phyloP scores from a whole-genome alignment of 2,329 filamentous ascomycete genomes.

The Cordyceps cateniannulata region DNA sequence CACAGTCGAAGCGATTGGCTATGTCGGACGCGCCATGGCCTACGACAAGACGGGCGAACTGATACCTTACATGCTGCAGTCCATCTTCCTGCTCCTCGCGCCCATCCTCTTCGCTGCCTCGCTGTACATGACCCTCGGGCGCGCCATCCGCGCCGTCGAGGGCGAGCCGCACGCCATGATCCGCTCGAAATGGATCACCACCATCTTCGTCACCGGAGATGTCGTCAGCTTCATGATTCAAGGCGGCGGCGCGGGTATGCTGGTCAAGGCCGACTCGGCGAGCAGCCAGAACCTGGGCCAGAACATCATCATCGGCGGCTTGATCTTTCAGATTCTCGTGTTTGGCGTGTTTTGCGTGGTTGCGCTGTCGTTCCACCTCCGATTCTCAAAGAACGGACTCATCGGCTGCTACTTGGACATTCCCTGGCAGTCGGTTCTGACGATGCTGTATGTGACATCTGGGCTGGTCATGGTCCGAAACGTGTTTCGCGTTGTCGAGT shows the following conservation, averaged over 20 bases:
- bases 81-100: slow-evolving; percentile 34
- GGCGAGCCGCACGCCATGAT: slow-evolving; percentile 20
- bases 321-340: slow-evolving; percentile 49
- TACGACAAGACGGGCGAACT: slow-evolving; percentile 28
- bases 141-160: slow-evolving; percentile 27
- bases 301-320: slow-evolving; percentile 44
- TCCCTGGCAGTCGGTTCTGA: slow-evolving; percentile 28
- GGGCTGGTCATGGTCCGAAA: slow-evolving; percentile 35
- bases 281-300: slow-evolving; percentile 28
- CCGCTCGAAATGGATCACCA: slow-evolving; percentile 21
- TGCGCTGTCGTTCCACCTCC: slow-evolving; percentile 36
- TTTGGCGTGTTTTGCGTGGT: slow-evolving; percentile 47
- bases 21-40: slow-evolving; percentile 30
- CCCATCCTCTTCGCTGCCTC: slow-evolving; percentile 39
- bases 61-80: slow-evolving; percentile 33
- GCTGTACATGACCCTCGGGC: slow-evolving; percentile 39
- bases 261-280: slow-evolving; percentile 19
- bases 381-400: slow-evolving; percentile 7
- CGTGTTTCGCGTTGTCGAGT: slow-evolving; percentile 41
- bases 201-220: slow-evolving; percentile 27
- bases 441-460: slow-evolving; percentile 30
- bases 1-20: slow-evolving; percentile 31
- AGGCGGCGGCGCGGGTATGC: slow-evolving; percentile 23
- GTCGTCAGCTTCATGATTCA: slow-evolving; percentile 25
- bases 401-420: slow-evolving; percentile 11